phyloP scores from a whole-genome alignment of 768 basidiomycete genomes.

The Mycena vulgaris region DNA sequence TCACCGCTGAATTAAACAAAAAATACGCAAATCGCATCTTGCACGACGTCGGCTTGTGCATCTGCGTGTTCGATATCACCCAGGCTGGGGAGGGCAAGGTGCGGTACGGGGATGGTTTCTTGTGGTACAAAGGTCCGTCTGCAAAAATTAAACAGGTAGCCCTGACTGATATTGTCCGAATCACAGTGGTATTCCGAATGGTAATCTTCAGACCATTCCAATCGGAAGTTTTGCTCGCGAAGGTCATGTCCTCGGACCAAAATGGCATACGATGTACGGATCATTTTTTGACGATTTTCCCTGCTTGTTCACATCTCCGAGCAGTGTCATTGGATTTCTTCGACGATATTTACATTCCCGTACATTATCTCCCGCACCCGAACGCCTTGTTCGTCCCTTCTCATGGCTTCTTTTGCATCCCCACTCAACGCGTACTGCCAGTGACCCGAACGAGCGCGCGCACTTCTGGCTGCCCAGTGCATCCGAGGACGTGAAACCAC shows the following conservation, averaged over 20 bases:
- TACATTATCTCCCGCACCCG: slow-evolving; percentile 85
- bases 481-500: slow-evolving; percentile 56
- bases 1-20: slow-evolving; percentile 91
- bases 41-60: slow-evolving; percentile 92
- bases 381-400: slow-evolving; percentile 75
- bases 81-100: slow-evolving; percentile 94
- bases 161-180: slow-evolving; percentile 3
- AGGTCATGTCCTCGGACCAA: slow-evolving; percentile 89
- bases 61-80: slow-evolving; percentile 90
- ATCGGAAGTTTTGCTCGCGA: slow-evolving; percentile 91
- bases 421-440: slow-evolving; percentile 44
- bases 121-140: slow-evolving; percentile 92
- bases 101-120: slow-evolving; percentile 92
- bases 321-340: slow-evolving; percentile 93
- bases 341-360: slow-evolving; percentile 92
- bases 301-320: slow-evolving; percentile 4
- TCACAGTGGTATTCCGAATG: slow-evolving; percentile 86
- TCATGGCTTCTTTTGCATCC: neutral
- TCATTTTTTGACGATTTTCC: neutral
- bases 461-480: slow-evolving; percentile 85
- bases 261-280: slow-evolving; percentile 85
- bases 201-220: slow-evolving; percentile 93
- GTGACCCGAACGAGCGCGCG: slow-evolving; percentile 86
- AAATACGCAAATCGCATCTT: slow-evolving; percentile 95
- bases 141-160: neutral